Evolutionary conservation across 257 asterid genomes (phyloP), one percentile per base, ranked within the genome.

Genomic region (Leptodermis oblonga): DNA sequence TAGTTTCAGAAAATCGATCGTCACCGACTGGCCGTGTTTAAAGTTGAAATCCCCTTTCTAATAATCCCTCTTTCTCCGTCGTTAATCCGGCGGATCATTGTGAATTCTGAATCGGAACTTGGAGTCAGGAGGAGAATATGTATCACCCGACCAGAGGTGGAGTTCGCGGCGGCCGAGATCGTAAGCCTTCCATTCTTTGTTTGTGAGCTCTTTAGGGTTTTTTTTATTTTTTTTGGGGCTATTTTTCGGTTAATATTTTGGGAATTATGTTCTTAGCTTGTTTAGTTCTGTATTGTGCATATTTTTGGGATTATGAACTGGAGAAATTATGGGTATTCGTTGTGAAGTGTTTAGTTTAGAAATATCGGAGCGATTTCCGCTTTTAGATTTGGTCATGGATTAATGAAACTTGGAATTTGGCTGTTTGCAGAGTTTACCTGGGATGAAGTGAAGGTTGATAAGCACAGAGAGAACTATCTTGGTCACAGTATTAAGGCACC

Each of bases 141-240:
- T 93, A 93, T 79, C 97, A 90, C 78, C 99, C 99, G 7, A 67
- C 96, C 4, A 86, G 99, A 86, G 97, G 97, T 31, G 99, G 99
- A 62, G 99, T 90, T 73, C 99, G 99, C 45, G 97, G 99, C 60
- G 99, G 99, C 71, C 97, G 95, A 34, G 99, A 93, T 86, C 99
- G 99, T 93, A 85, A 88, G 96, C 51, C 62, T 45, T 54, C 66
- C 53, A 6, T 28, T 31, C 4, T 23, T 53, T 37, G 42, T 39
- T n/a, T 48, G 14, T 4, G 4, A 15, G 3, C n/a, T 63, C 74
- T 77, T 81, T 87, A 85, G 83, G 89, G 79, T 75, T 87, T 83
- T n/a, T n/a, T n/a, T n/a, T n/a, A n/a, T 70, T 17, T 61, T 48
- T 31, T 25, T 65, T 25, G 7, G 26, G 26, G 55, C 4, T 51